Base-by-base conservation (phyloP, 768 basidiomycete species). In the Lanmaoa rubissima region DNA sequence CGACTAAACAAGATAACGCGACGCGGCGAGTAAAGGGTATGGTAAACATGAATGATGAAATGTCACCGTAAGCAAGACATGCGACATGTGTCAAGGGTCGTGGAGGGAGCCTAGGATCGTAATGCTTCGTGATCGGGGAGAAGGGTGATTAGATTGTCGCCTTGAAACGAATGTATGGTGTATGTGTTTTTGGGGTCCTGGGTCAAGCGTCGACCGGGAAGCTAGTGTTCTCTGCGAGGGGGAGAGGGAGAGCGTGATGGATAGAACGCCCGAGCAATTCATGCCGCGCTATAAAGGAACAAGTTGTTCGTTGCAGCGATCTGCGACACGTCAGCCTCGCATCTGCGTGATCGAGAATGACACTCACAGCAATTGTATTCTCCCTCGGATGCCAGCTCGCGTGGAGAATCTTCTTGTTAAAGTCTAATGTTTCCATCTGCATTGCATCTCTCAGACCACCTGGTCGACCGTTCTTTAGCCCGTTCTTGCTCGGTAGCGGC, bases 321-420 rank as follows among this genome's bases (percentile, higher is more conserved):
- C 92, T 95, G 63, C 13, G 38, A 16, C 24, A 47, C 11, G 40
- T 68, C 39, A 69, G 53, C 43, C 10, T 35, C 19, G 13, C 5
- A n/a, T 49, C 42, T n/a, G n/a, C 5, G 13, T 24, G n/a, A 17
- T 17, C 14, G 39, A 32, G 31, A 46, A 53, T 24, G 41, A 39
- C 7, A 81, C 91, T 69, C 66, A 95, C 94, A 66, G 95, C 95
- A 70, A 99, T 98, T 45, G 96, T 98, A 74, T 95, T 94, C 80
- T 99, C 97, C 71, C 86, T 79, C 46, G 97, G 97, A 80, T 99
- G 97, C 97, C 97, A 99, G 74, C 88, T 91, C 60, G 90, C 87
- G 70, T 94, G 92, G 68, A 96, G 76, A 66, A 96, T 95, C 84
- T 96, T 96, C 88, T 95, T 96, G 79, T 94, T 94, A 74, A 94